Percentiles rank a stretch among this genome's conserved stretches.
Evolutionary conservation across 2,329 filamentous ascomycete species (phyloP).

Genomic region (Uncinocarpus reesii): DNA sequence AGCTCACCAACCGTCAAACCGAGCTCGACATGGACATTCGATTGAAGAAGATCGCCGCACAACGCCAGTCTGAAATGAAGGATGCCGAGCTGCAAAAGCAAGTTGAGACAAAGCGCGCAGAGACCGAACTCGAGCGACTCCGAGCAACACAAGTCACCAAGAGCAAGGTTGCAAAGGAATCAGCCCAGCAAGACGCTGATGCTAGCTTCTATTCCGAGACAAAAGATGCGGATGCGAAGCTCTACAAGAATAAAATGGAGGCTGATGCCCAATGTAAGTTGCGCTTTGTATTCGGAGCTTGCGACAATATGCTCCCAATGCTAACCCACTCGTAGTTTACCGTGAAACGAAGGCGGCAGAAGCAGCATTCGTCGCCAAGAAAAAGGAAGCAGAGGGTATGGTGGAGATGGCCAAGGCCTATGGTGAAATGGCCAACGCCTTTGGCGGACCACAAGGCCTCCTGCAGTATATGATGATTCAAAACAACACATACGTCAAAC

Average conservation of each 20-base stretch:
- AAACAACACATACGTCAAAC: slow-evolving; percentile 64
- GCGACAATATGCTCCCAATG: not conserved
- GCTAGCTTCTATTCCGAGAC: slow-evolving; percentile 42
- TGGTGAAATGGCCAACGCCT: slow-evolving; percentile 56
- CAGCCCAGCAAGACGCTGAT: slow-evolving; percentile 37
- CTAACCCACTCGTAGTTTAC: slow-evolving; percentile 20
- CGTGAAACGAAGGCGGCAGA: slow-evolving; percentile 33
- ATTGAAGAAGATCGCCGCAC: slow-evolving; percentile 63
- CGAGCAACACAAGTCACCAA: slow-evolving; percentile 69
- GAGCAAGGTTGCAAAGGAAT: slow-evolving; percentile 47
- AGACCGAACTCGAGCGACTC: slow-evolving; percentile 69
- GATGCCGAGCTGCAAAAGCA: slow-evolving; percentile 72
- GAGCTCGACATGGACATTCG: slow-evolving; percentile 63
- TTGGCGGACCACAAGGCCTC: slow-evolving; percentile 67
- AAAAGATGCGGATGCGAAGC: slow-evolving; percentile 44
- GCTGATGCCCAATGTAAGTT: slow-evolving; percentile 30
- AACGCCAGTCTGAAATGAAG: slow-evolving; percentile 59
- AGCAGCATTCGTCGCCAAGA: slow-evolving; percentile 48
- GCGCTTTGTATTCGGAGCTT: not conserved
- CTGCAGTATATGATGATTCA: slow-evolving; percentile 83
- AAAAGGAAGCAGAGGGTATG: slow-evolving; percentile 68
- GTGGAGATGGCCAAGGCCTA: slow-evolving; percentile 73
- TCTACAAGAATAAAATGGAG: slow-evolving; percentile 34
- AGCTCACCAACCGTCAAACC: slow-evolving; percentile 61
- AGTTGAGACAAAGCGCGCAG: slow-evolving; percentile 66